A percentile compares a stretch with the other conserved stretches of the same genome.
Conservation (phyloP, 768 basidiomycete genomes). For the Hericium erinaceus region DNA sequence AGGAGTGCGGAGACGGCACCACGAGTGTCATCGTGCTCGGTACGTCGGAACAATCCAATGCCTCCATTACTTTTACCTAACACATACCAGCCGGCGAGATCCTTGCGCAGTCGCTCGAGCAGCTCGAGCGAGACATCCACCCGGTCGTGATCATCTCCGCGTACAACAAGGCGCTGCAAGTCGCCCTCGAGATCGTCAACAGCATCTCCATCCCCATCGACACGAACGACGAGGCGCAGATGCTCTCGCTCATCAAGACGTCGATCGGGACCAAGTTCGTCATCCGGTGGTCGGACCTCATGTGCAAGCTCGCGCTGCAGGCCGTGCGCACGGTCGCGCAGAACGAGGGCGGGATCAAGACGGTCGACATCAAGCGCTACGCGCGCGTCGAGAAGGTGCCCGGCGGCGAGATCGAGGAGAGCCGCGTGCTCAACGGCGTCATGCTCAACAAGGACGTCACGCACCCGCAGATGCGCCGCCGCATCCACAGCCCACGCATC, state of each 20-base stretch:
- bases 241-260: conserved; percentile 95
- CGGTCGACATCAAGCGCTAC: conserved; percentile 97
- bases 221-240: conserved; percentile 73
- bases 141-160: conserved; percentile 98
- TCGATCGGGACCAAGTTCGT: conserved; percentile 99
- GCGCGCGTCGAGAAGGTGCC: conserved; percentile 96
- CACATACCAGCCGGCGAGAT: conserved; percentile 82
- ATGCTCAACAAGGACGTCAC: conserved; percentile 99
- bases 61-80: neutral
- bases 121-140: conserved; percentile 95
- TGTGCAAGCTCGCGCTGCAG: conserved; percentile 90
- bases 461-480: conserved; percentile 90
- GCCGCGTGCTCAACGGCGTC: conserved; percentile 77
- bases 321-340: conserved; percentile 85
- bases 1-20: conserved; percentile 98
- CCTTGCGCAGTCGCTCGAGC: conserved; percentile 85
- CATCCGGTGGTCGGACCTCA: conserved; percentile 91
- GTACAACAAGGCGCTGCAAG: conserved; percentile 92
- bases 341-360: conserved; percentile 68
- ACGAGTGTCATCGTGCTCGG: conserved; percentile 97
- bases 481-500: conserved; percentile 85
- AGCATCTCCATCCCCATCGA: conserved; percentile 87
- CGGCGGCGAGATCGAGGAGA: conserved; percentile 95
- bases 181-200: conserved; percentile 83
- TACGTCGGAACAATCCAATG: conserved; percentile 25